Conservation (phyloP, 192 early-diverging fungal species). For the Coemansia sp. region DNA sequence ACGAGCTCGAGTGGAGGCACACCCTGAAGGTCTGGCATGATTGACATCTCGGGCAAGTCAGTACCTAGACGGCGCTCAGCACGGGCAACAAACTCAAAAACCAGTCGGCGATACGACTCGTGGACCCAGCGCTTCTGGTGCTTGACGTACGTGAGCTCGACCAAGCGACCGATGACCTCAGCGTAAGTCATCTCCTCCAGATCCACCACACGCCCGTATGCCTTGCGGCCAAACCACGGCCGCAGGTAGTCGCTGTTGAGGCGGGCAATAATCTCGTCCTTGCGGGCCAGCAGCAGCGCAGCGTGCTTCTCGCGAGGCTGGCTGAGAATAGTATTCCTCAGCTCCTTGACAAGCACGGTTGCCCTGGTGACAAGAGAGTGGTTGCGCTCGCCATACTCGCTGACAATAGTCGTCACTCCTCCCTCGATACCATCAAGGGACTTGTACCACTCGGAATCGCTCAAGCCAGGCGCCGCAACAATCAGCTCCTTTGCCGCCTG, state of each 20-base stretch:
- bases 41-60: not conserved
- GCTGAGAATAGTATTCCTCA: slow-evolving; percentile 77
- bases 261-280: slow-evolving; percentile 85
- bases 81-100: slow-evolving; percentile 79
- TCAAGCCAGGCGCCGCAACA: slow-evolving; percentile 76
- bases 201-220: slow-evolving; percentile 69
- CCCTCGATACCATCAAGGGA: slow-evolving; percentile 75
- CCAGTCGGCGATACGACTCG: slow-evolving; percentile 63
- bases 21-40: not conserved
- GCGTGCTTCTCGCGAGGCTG: slow-evolving; percentile 81
- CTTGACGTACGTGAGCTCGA: slow-evolving; percentile 78
- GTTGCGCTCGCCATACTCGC: slow-evolving; percentile 91
- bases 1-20: slow-evolving; percentile 27
- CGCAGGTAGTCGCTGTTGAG: slow-evolving; percentile 73
- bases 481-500: slow-evolving; percentile 84
- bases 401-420: slow-evolving; percentile 82
- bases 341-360: slow-evolving; percentile 76
- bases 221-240: slow-evolving; percentile 91
- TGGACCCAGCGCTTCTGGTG: slow-evolving; percentile 83
- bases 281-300: slow-evolving; percentile 60
- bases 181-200: slow-evolving; percentile 93
- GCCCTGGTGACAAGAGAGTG: slow-evolving; percentile 89
- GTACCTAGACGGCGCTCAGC: slow-evolving; percentile 70
- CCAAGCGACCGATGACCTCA: slow-evolving; percentile 78
- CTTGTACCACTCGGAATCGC: slow-evolving; percentile 78